Evolutionary conservation across 208 protist species (phyloP).

Genomic region (Leishmania arabica): DNA sequence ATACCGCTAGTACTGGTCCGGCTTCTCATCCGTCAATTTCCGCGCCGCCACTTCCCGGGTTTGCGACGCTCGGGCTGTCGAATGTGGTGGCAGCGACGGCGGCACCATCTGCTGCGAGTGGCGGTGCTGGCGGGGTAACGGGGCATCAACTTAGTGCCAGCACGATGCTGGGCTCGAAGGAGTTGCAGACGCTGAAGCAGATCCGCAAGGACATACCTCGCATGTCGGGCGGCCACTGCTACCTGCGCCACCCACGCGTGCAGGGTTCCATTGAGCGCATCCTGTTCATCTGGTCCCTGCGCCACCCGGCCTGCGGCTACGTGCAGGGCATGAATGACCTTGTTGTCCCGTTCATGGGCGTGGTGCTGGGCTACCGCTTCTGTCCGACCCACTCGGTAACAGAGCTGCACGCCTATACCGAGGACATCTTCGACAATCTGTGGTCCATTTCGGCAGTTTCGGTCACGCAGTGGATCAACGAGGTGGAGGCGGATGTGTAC

Average conservation of each 20-base stretch:
- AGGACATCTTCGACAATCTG: conserved; percentile 38
- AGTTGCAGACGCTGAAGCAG: conserved; percentile 70
- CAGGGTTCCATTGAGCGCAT: conserved; percentile 83
- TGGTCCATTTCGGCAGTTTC: conserved; percentile 39
- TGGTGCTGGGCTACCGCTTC: conserved; percentile 70
- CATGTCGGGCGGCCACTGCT: conserved; percentile 67
- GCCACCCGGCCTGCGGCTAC: conserved; percentile 94
- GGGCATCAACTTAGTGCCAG: conserved; percentile 33
- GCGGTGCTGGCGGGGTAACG: background rate
- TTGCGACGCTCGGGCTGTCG: background rate
- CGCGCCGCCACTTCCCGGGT: background rate
- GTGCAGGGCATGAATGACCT: conserved; percentile 96
- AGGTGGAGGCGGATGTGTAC: conserved; percentile 92
- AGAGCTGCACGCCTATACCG: conserved; percentile 46
- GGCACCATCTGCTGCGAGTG: background rate
- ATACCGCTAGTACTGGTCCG: background rate
- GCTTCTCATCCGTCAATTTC: too few relatives aligned
- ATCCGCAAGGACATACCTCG: conserved; percentile 92
- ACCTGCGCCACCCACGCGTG: conserved; percentile 72
- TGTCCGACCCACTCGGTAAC: conserved; percentile 48
- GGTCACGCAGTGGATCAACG: conserved; percentile 52
- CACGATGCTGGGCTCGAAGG: conserved; percentile 47
- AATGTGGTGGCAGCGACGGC: background rate
- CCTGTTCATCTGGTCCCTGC: conserved; percentile 93
- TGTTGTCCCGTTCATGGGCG: conserved; percentile 89